Percentiles rank a stretch among this genome's conserved stretches.
These are phyloP conservation scores for Cinnamomum micranthum DNA, from an alignment of 164 flowering plant species.

Conservation along the genomic window DNA sequence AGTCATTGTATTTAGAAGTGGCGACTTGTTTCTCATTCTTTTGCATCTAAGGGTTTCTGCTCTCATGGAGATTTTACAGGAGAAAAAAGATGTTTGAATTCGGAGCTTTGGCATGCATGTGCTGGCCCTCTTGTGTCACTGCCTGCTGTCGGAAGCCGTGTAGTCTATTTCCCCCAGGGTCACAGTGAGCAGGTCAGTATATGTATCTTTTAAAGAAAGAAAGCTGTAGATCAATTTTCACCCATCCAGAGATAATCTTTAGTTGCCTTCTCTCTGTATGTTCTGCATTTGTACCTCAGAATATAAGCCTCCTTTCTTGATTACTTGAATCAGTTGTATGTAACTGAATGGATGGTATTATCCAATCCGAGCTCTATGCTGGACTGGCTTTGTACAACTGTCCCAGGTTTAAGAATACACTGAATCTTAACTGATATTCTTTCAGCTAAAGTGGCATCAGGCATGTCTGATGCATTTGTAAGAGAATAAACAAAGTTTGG, in stretches of 20 bases:
- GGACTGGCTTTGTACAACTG: background rate
- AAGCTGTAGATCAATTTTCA: too few species aligned
- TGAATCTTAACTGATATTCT: background rate
- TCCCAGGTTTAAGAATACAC: background rate
- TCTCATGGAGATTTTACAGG: constrained; percentile 34
- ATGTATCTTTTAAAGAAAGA: background rate
- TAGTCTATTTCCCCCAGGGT: constrained; percentile 92
- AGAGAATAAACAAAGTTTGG: background rate
- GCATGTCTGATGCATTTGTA: background rate
- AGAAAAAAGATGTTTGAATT: constrained; percentile 71
- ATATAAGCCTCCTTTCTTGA: too few species aligned
- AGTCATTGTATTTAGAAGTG: background rate
- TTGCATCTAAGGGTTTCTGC: background rate
- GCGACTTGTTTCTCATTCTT: background rate
- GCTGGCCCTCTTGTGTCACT: constrained; percentile 97
- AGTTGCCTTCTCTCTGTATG: too few species aligned
- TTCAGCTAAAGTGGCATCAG: background rate
- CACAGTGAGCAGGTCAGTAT: constrained; percentile 83
- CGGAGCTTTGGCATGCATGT: constrained; percentile 99
- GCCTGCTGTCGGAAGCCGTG: constrained; percentile 85
- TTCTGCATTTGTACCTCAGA: too few species aligned
- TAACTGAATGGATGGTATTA: too few species aligned
- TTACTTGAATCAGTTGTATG: too few species aligned
- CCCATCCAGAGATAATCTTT: background rate
- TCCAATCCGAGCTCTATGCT: too few species aligned